Base-by-base conservation (phyloP, 2,329 filamentous ascomycete genomes). In the Exophiala phaeomuriformis region DNA sequence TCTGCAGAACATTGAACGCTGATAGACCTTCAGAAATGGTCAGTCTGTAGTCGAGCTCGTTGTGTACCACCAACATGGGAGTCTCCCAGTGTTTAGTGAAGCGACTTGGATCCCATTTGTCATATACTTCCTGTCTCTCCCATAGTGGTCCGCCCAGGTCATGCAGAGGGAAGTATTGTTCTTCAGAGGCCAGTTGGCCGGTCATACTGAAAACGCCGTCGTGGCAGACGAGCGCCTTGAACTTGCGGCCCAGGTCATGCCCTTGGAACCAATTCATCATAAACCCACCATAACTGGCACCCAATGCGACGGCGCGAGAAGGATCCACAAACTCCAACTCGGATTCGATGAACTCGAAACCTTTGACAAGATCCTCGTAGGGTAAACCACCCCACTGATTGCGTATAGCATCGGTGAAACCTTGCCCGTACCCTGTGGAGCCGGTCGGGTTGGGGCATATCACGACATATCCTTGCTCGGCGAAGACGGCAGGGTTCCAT, bases 51-150 rank as follows among this genome's bases (percentile, higher is more conserved):
- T 97, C 91, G 32, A 93, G 77, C 64, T 93, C 88, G 65, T 83
- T 91, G 70, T 97, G 91, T 51, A 97, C 90, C 56, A 94, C 83
- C 57, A 98, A 75, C 70, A 93, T 85, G 0, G 93, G 93, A 0
- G 90, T 96, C 1, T 79, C 74, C 90, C 90, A 96, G 61, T 91
- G 77, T 35, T 77, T 69, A 0, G 77, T 74, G 62, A 77, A 75
- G 3, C 70, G 69, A 12, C 73, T 75, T 0, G 81, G 81, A 63
- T 84, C 80, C 77, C 79, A 84, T 46, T 74, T 67, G 29, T 71
- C 69, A 78, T 80, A 83, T 5, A 69, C 69, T 45, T 76, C 71
- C 3, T 69, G 72, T 1, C 72, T 67, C 49, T 75, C 72, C 76
- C 77, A 79, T 35, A 76, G 68, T 0, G 72, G 69, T 1, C 76